A percentile compares a stretch with the other conserved stretches of the same genome.
Conservation (phyloP, 2,329 filamentous ascomycete genomes). For the Aspergillus sp. region DNA sequence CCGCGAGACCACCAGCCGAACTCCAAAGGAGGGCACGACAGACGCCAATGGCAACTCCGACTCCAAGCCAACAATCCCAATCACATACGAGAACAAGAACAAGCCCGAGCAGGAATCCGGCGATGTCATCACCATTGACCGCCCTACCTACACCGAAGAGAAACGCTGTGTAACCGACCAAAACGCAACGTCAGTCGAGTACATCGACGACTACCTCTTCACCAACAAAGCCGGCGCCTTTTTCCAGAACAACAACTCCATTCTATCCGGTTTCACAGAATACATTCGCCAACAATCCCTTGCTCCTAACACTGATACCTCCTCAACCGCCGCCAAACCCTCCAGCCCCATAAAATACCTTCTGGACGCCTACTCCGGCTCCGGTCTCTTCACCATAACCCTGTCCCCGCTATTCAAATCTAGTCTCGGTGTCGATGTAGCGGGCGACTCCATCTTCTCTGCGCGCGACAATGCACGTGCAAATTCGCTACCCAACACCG, state of each 20-base stretch:
- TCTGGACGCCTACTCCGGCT: conserved; percentile 96
- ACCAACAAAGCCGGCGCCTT: conserved; percentile 90
- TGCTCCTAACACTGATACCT: conserved; percentile 52
- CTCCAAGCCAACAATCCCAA: conserved; percentile 15
- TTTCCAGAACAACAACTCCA: conserved; percentile 99
- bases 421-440: conserved; percentile 88
- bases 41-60: not conserved
- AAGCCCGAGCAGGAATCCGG: conserved; percentile 34
- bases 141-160: conserved; percentile 66
- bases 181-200: conserved; percentile 81
- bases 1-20: conserved; percentile 77
- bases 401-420: conserved; percentile 77
- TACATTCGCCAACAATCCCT: conserved; percentile 82
- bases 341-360: conserved; percentile 70
- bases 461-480: conserved; percentile 75
- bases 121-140: conserved; percentile 55
- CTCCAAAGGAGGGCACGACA: conserved; percentile 25
- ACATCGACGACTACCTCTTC: conserved; percentile 81
- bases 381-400: conserved; percentile 94
- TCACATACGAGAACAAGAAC: conserved; percentile 23
- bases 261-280: conserved; percentile 79
- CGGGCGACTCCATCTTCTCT: conserved; percentile 71
- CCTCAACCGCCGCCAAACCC: conserved; percentile 34
- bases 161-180: conserved; percentile 89
- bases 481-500: conserved; percentile 74